A percentile compares a stretch with the other conserved stretches of the same genome.
These are phyloP conservation scores for Pisolithus thermaeus DNA, from an alignment of 1,284 basidiomycete genomes.

Conservation along the genomic window DNA sequence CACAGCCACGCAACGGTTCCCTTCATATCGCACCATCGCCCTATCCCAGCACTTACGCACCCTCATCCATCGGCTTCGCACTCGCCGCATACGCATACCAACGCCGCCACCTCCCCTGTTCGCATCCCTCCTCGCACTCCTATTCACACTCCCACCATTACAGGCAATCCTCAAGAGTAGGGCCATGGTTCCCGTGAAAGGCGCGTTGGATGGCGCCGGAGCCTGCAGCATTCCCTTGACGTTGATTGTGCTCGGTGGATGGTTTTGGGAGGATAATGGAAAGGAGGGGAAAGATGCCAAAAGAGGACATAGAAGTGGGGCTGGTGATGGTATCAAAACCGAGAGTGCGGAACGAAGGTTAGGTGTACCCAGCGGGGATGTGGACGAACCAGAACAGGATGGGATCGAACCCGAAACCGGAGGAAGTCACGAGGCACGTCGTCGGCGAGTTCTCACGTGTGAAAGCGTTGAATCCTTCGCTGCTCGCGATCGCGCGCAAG, in stretches of 20 bases:
- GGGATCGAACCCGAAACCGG: too few species aligned
- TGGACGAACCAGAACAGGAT: too few species aligned
- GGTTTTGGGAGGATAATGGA: slow-evolving; percentile 57
- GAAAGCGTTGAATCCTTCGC: too few species aligned
- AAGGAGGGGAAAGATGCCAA: slow-evolving; percentile 8
- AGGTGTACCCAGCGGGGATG: too few species aligned
- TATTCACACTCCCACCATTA: slow-evolving; percentile 77
- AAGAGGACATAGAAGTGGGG: background rate
- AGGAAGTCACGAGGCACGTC: too few species aligned
- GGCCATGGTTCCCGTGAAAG: slow-evolving; percentile 64
- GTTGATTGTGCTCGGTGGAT: slow-evolving; percentile 87
- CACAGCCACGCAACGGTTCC: too few species aligned
- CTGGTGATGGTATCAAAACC: background rate
- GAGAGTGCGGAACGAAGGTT: too few species aligned
- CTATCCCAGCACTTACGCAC: too few species aligned
- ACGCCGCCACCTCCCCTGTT: slow-evolving; percentile 51
- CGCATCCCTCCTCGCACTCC: slow-evolving; percentile 72
- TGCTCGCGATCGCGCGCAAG: background rate
- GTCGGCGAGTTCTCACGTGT: too few species aligned
- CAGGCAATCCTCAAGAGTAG: slow-evolving; percentile 58
- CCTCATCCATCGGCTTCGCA: too few species aligned
- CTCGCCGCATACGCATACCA: background rate
- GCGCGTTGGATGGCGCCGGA: slow-evolving; percentile 67
- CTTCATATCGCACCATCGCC: too few species aligned
- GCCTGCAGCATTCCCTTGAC: slow-evolving; percentile 87